Evolutionary conservation across 2,329 filamentous ascomycete genomes (phyloP), one percentile per base, ranked within the genome.

Genomic region (Alternaria conjuncta): DNA sequence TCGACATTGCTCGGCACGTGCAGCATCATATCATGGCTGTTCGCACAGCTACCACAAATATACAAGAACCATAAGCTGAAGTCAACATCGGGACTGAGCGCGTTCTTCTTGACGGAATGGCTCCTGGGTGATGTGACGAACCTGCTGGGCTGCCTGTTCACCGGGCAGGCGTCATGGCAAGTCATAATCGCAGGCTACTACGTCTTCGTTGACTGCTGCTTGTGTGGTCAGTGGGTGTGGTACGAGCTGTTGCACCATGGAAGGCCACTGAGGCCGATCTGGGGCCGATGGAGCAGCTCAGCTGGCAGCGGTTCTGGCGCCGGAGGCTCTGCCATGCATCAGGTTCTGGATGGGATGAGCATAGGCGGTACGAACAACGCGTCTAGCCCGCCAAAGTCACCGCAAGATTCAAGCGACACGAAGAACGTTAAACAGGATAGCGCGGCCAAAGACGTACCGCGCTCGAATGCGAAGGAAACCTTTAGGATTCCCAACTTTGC

Each of bases 11-110:
- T 90, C 57, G 89, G 89, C 20, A 84, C 83, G 0, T 80, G 88
- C 64, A 90, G 88, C 71, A 91, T 91, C 64, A 70, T 89, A 55
- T 87, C 88, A 46, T 91, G 89, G 89, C 83, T 91, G 3, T 91
- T 90, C 74, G 89, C 89, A 12, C 89, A 91, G 75, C 81, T 91
- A 26, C 89, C 89, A 2, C 89, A 91, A 72, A 90, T 91, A 66
- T 89, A 87, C 80, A 90, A 90, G 81, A 91, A 91, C 74, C 87
- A 88, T 74, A 83, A 83, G 56, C 76, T 90, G 20, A 84, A 88
- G 71, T 90, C 88, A 12, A 90, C 89, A 0, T 88, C 88, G 1
- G 89, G 89, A 0, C 75, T 91, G 41, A 90, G 87, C 5, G 85
- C 89, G 61, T 89, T 87, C 75, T 91, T 91, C 75, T 79, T 91